These are phyloP conservation scores for Mycena sanguinolenta DNA, from an alignment of 768 basidiomycete genomes.

Conservation along the genomic window DNA sequence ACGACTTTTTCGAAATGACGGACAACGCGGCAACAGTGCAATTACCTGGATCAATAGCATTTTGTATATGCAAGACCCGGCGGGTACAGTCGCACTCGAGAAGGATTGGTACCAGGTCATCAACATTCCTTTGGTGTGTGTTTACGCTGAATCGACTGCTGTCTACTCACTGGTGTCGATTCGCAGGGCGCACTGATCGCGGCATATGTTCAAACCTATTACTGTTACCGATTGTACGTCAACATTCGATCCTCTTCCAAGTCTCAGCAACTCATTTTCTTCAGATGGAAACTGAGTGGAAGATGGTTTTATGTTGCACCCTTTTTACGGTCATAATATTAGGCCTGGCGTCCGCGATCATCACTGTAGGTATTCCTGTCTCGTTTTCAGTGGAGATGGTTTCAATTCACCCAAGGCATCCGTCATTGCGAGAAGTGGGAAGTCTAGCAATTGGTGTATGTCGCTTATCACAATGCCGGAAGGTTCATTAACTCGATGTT, in stretches of 20 bases:
- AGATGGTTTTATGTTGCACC: constrained; percentile 14
- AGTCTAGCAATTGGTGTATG: constrained; percentile 18
- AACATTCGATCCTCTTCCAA: background rate
- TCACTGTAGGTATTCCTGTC: constrained; percentile 2
- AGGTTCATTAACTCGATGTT: background rate
- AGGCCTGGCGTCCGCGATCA: constrained; percentile 8
- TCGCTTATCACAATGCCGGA: background rate
- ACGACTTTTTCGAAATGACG: background rate
- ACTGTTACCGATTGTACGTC: constrained; percentile 18
- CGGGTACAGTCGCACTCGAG: constrained; percentile 1
- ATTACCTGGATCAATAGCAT: constrained; percentile 25
- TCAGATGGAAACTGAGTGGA: constrained; percentile 13
- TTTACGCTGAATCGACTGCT: background rate
- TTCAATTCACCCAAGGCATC: constrained; percentile 3
- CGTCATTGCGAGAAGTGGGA: constrained; percentile 8
- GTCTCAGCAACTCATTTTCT: background rate
- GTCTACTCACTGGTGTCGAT: too few relatives aligned
- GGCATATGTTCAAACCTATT: too few relatives aligned
- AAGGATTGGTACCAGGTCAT: constrained; percentile 7
- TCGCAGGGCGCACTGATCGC: constrained; percentile 8
- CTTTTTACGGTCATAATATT: constrained; percentile 12
- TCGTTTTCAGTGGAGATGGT: background rate
- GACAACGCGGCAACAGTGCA: background rate
- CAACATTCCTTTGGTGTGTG: constrained; percentile 18
- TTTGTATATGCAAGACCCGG: constrained; percentile 16